Base-by-base conservation (phyloP, 2,329 filamentous ascomycete species). In the Penicillium sp. region DNA sequence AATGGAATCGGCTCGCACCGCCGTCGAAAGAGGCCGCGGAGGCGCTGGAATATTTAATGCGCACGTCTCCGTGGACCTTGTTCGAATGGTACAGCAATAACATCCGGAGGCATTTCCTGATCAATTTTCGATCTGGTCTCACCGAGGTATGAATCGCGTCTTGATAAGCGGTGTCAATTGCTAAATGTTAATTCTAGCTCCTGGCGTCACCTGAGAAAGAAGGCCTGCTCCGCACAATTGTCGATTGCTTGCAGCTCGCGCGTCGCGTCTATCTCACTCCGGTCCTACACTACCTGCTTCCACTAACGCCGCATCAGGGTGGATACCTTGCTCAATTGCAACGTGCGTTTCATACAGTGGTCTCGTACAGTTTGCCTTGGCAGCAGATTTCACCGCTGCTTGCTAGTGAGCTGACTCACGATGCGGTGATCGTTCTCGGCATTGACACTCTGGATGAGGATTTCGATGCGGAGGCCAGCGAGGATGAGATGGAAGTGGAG, bases 321-420 rank as follows among this genome's bases (percentile, higher is more conserved):
- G 62, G 50, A 44, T 65, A 61, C 48, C 69, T 68, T 55, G 62
- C 53, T 21, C 76, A 72, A 52, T 71, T 81, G 36, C 69, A 69
- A 32, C 68, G 72, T 36, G 72, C 74, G 31, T 69, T 82, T 21
- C 74, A 81, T 51, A 75, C 77, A 9, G 71, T 79, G 29, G 76
- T 81, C 53, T 71, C 75, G 24, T 78, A 81, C 58, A 75, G 76
- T 14, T 62, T 83, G 8, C 76, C 72, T 5, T 72, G 74, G 57
- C 64, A 67, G 18, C 55, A 61, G 2, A 73, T 79, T 36, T 77
- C 76, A 1, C 70, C 72, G 21, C 70, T 79, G 5, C 67, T 83
- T 18, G 70, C 73, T 34, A 73, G 71, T 40, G 72, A 78, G 24
- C 53, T 83, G 14, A 74, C 74, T n/a, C 72, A 75, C 54, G 71